Conservation (phyloP, 2,329 filamentous ascomycete genomes). For the Xylogone sp. region DNA sequence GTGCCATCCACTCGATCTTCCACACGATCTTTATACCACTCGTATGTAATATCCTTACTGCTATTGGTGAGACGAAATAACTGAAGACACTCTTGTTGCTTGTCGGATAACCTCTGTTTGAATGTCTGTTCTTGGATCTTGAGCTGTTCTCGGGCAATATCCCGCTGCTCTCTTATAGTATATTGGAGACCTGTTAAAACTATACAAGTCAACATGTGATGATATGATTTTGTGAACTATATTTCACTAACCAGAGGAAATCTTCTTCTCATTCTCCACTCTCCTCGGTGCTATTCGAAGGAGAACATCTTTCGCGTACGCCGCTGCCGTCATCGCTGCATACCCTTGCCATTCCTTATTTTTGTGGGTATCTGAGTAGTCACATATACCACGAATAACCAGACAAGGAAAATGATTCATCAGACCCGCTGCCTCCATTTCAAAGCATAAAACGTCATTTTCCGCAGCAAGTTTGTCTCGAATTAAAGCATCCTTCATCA, state of each 20-base stretch:
- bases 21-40: slow-evolving; percentile 28
- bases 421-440: no score
- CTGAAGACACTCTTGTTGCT: slow-evolving; percentile 2
- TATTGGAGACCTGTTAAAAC: neutral
- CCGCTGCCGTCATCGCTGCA: slow-evolving; percentile 14
- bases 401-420: no score
- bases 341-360: slow-evolving; percentile 17
- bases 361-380: slow-evolving; percentile 29
- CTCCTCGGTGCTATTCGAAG: slow-evolving; percentile 12
- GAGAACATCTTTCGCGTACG: slow-evolving; percentile 21
- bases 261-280: slow-evolving; percentile 16
- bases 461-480: slow-evolving; percentile 11
- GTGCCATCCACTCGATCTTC: slow-evolving; percentile 21
- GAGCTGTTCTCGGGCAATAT: slow-evolving; percentile 4
- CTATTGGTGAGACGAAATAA: slow-evolving; percentile 5
- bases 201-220: neutral
- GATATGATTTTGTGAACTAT: neutral
- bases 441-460: slow-evolving; percentile 27
- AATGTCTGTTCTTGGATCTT: neutral
- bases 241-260: slow-evolving; percentile 1
- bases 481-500: slow-evolving; percentile 13
- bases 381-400: slow-evolving; percentile 31
- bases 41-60: slow-evolving; percentile 18
- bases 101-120: neutral
- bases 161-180: neutral